These are phyloP conservation scores for Crucihimalaya himalaica DNA, from an alignment of 345 rosid species.

Conservation along the genomic window DNA sequence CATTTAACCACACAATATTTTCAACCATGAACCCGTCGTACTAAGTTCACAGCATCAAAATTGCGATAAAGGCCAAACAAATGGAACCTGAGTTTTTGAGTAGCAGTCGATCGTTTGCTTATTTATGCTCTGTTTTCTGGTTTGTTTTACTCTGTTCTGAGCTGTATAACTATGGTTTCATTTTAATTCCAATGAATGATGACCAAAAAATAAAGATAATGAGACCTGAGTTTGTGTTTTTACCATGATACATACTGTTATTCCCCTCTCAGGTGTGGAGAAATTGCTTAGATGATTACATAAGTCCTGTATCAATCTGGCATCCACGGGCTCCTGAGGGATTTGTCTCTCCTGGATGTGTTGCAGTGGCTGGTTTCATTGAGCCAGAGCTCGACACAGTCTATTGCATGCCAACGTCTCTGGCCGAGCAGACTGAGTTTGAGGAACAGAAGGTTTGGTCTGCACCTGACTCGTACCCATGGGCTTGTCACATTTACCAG, in stretches of 20 bases:
- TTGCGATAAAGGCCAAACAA: neutral
- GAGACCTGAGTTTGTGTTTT: conserved; percentile 8
- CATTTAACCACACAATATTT: neutral
- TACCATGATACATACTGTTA: conserved; percentile 12
- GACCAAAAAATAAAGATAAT: too few species aligned
- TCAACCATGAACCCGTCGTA: neutral
- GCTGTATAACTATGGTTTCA: too few species aligned
- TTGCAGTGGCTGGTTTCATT: conserved; percentile 61
- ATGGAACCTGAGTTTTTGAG: conserved; percentile 4
- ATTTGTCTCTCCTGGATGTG: conserved; percentile 67
- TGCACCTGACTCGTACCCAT: conserved; percentile 79
- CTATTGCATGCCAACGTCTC: conserved; percentile 65
- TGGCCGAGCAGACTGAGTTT: conserved; percentile 69
- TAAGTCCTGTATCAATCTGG: conserved; percentile 76
- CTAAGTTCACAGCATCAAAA: conserved; percentile 3
- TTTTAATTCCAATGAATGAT: too few species aligned
- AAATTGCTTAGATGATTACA: conserved; percentile 80
- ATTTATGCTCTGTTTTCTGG: too few species aligned
- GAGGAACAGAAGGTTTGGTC: conserved; percentile 93
- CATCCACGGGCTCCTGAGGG: conserved; percentile 93
- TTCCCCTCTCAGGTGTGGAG: conserved; percentile 76
- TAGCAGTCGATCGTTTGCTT: too few species aligned
- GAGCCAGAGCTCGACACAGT: conserved; percentile 70
- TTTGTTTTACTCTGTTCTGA: too few species aligned
- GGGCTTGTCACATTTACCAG: conserved; percentile 93